These are phyloP conservation scores for Sugiyamaella castrensis DNA, from an alignment of 1,139 yeast species.

Conservation along the genomic window DNA sequence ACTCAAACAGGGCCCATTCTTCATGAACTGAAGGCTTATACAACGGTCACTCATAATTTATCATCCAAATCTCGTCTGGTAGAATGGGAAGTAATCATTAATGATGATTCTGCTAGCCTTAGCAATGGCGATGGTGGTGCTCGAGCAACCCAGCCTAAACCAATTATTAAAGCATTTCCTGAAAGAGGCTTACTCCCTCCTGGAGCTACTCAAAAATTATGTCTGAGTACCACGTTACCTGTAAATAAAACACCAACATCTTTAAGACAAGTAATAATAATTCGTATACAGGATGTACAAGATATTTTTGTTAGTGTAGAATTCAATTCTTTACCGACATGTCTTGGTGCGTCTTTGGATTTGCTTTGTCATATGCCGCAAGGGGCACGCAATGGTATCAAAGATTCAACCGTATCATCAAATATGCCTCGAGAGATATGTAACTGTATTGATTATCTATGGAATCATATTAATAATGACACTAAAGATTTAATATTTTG, in stretches of 20 bases:
- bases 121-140: not conserved
- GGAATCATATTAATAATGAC: constrained; percentile 23
- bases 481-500: constrained; percentile 21
- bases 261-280: constrained; percentile 30
- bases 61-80: constrained; percentile 10
- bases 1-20: constrained; percentile 22
- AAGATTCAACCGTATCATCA: constrained; percentile 20
- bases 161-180: constrained; percentile 22
- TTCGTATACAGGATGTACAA: constrained; percentile 34
- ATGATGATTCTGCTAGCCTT: not conserved
- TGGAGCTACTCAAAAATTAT: constrained; percentile 28
- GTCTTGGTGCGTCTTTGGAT: constrained; percentile 36
- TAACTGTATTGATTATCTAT: constrained; percentile 39
- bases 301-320: constrained; percentile 36
- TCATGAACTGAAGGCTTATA: constrained; percentile 14
- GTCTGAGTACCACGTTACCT: constrained; percentile 20
- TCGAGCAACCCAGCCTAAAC: too few relatives aligned
- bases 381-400: constrained; percentile 30
- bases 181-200: constrained; percentile 28
- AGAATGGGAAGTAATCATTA: constrained; percentile 23
- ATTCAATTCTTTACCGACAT: constrained; percentile 32
- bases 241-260: constrained; percentile 19
- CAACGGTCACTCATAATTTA: constrained; percentile 13
- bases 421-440: constrained; percentile 37
- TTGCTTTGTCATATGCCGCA: constrained; percentile 31